These are phyloP conservation scores for Salix caprea DNA, from an alignment of 345 rosid genomes.

Conservation along the genomic window DNA sequence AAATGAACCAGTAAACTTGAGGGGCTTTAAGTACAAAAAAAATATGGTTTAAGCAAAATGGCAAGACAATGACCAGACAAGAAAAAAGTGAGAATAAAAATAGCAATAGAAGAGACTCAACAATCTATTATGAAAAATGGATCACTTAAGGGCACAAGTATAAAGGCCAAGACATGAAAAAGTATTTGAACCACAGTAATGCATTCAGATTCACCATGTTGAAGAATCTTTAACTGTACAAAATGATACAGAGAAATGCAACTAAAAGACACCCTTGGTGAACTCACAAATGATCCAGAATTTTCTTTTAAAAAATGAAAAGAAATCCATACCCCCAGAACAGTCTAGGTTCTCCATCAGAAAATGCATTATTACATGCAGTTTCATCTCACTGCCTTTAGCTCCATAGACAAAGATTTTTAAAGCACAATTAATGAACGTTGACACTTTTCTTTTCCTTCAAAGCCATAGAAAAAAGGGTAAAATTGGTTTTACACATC, in stretches of 20 bases:
- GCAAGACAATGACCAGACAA: not conserved
- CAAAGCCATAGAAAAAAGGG: not conserved
- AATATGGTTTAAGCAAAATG: not conserved
- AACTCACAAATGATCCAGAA: not conserved
- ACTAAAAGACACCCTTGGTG: not conserved
- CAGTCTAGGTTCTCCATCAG: not conserved
- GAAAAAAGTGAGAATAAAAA: not conserved
- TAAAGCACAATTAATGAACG: not conserved
- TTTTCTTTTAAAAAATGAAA: not conserved
- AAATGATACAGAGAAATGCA: not conserved
- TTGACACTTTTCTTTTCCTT: not conserved
- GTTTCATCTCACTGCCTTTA: not conserved
- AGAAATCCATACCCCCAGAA: not conserved
- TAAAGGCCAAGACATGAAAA: not conserved
- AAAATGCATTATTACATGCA: not conserved
- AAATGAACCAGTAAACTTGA: not conserved
- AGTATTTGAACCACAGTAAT: not conserved
- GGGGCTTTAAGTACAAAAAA: not conserved
- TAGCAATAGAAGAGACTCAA: not conserved
- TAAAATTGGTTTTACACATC: not conserved
- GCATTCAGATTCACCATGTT: not conserved
- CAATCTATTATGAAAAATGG: not conserved
- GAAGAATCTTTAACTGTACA: not conserved
- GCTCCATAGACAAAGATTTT: not conserved
- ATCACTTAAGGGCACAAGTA: not conserved